Evolutionary conservation across 495 filamentous ascomycete genomes (phyloP).

Genomic region (Xylaria sp.): DNA sequence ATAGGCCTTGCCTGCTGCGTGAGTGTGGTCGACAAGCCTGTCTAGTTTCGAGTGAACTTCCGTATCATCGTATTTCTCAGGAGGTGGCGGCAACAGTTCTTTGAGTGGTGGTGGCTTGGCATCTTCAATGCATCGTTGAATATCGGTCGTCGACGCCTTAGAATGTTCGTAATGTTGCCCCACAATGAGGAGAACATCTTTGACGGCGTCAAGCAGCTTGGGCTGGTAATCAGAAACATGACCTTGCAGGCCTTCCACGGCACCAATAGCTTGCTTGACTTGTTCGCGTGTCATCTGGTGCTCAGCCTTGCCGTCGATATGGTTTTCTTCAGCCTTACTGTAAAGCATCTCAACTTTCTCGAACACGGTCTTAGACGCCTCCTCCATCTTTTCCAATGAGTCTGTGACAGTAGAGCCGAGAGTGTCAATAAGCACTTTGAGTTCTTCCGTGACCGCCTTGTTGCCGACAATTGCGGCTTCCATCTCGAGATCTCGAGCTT

Average conservation of each 20-base stretch:
- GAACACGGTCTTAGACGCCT: constrained; percentile 84
- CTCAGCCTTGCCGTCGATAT: constrained; percentile 72
- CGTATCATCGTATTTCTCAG: constrained; percentile 52
- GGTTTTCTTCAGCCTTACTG: constrained; percentile 77
- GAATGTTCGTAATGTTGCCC: constrained; percentile 81
- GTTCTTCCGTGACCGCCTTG: constrained; percentile 82
- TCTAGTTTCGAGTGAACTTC: constrained; percentile 83
- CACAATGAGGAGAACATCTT: constrained; percentile 81
- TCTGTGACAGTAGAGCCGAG: constrained; percentile 85
- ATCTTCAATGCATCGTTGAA: constrained; percentile 62
- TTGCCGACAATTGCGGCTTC: constrained; percentile 73
- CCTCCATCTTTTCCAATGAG: constrained; percentile 79
- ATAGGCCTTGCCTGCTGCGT: constrained; percentile 61
- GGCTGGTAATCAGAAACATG: constrained; percentile 82
- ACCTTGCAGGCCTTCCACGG: constrained; percentile 76
- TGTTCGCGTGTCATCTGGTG: constrained; percentile 80
- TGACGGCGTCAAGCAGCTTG: constrained; percentile 79
- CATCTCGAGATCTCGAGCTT: constrained; percentile 68
- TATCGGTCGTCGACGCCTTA: constrained; percentile 51
- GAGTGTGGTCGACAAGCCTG: constrained; percentile 73
- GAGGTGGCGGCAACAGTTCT: constrained; percentile 43
- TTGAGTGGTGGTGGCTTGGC: constrained; percentile 53
- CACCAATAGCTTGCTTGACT: constrained; percentile 70
- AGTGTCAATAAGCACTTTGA: constrained; percentile 81
- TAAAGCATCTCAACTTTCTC: constrained; percentile 77